Evolutionary conservation across 179 eudicot genomes (phyloP).

Genomic region (Beta corolliflora): DNA sequence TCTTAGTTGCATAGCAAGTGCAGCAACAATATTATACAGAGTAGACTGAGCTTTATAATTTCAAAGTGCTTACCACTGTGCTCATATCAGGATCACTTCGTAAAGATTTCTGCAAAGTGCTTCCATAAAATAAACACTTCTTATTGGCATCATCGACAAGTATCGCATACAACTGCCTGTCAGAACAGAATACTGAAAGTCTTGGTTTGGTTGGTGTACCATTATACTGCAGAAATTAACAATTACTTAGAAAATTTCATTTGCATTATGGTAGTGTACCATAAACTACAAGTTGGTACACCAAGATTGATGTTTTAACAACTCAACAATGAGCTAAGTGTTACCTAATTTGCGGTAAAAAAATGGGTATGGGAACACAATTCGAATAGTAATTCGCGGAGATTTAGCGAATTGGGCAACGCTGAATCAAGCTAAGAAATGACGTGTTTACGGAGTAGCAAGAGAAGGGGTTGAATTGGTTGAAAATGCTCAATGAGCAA

Average conservation of each 20-base stretch:
- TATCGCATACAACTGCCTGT: conserved; percentile 76
- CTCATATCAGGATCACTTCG: conserved; percentile 53
- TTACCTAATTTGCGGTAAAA: no score
- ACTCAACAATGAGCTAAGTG: background rate
- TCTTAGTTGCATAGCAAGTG: no score
- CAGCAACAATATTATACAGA: background rate
- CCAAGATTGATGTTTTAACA: background rate
- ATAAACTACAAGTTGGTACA: no score
- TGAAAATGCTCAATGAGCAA: no score
- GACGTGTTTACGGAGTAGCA: no score
- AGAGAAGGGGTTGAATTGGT: no score
- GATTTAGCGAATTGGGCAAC: no score
- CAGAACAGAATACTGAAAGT: conserved; percentile 93
- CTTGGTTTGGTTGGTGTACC: conserved; percentile 78
- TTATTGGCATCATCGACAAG: conserved; percentile 89
- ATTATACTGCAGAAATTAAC: conserved; percentile 49
- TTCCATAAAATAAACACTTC: conserved; percentile 77
- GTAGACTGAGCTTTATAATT: background rate
- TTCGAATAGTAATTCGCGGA: no score
- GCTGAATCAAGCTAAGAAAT: no score
- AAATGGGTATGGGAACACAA: no score
- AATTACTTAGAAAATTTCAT: no score
- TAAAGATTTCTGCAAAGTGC: conserved; percentile 73
- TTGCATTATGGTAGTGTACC: no score
- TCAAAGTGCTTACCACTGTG: conserved; percentile 49